Evolutionary conservation across 2,329 filamentous ascomycete genomes (phyloP).

Genomic region (Metarhizium humberi): DNA sequence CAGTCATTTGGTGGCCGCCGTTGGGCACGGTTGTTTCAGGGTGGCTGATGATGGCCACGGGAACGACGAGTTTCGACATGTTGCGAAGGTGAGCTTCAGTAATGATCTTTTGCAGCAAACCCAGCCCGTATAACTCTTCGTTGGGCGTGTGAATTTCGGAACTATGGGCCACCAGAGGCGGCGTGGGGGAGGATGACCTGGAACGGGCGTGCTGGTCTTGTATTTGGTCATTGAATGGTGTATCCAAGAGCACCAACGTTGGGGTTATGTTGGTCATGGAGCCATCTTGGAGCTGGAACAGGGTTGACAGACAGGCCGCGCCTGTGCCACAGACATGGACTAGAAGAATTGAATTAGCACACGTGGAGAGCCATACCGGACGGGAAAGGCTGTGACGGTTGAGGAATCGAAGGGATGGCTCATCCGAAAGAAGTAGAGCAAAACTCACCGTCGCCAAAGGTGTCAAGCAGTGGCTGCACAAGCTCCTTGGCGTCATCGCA

Average conservation of each 20-base stretch:
- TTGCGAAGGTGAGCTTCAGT: conserved; percentile 48
- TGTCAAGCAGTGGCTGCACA: conserved; percentile 39
- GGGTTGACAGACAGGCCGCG: conserved; percentile 40
- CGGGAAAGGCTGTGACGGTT: neutral
- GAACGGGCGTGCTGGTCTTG: conserved; percentile 23
- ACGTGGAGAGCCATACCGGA: neutral
- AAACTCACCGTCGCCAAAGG: conserved; percentile 43
- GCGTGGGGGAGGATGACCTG: conserved; percentile 36
- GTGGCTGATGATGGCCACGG: conserved; percentile 43
- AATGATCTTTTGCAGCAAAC: conserved; percentile 45
- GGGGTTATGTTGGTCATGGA: conserved; percentile 44
- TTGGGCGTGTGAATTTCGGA: conserved; percentile 31
- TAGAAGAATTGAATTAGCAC: conserved; percentile 20
- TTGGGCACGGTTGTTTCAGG: conserved; percentile 19
- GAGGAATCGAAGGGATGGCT: neutral
- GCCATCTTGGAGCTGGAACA: conserved; percentile 43
- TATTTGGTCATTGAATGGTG: conserved; percentile 39
- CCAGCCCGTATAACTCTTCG: conserved; percentile 46
- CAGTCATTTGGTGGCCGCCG: conserved; percentile 24
- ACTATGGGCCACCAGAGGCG: conserved; percentile 23
- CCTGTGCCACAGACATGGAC: conserved; percentile 47
- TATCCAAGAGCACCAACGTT: conserved; percentile 48
- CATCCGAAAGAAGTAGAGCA: neutral
- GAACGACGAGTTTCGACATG: conserved; percentile 46
- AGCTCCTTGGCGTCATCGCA: conserved; percentile 35